Base-by-base conservation (phyloP, 2,329 filamentous ascomycete genomes). In the Didymella pomorum region DNA sequence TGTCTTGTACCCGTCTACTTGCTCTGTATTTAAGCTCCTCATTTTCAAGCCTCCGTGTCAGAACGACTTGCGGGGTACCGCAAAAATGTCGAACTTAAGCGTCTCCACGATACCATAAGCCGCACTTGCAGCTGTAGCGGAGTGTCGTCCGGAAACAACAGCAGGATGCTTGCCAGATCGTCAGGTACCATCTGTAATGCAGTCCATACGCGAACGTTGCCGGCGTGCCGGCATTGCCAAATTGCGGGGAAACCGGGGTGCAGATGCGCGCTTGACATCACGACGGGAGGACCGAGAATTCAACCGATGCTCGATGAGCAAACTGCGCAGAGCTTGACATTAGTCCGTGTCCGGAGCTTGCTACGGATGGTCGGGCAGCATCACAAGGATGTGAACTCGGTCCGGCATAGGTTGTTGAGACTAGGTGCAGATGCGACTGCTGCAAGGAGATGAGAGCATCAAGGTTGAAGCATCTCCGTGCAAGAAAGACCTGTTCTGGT, bases 21-120 rank as follows among this genome's bases (percentile, higher is more conserved):
- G 23, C 33, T 52, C 20, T n/a, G 42, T 58, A 58, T 58, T 48
- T 58, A 52, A 52, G 41, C 35, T 41, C 35, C 9, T 26, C 6
- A n/a, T n/a, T 16, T 16, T 26, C 43, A 31, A 33, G 35, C 47
- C 8, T 23, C 14, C 20, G 23, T 44, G 26, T 9, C 16, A n/a
- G 6, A 21, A 29, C 25, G 28, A 21, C 12, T 44, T 45, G 52
- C 39, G 41, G 52, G 46, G 45, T 46, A 44, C 45, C 37, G n/a
- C 23, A 35, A 35, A 35, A 29, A n/a, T 29, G 16, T 44, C 12
- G 18, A 42, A 18, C 44, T 44, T 23, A 12, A 51, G 12, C 29
- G 25, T 29, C 8, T 26, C 47, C 16, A 44, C 46, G 28, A 18
- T 16, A 26, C 23, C 8, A 20, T 14, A 42, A 31, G 11, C 42